These are phyloP conservation scores for Juglanconis juglandina DNA, from an alignment of 2,329 filamentous ascomycete genomes.

Conservation along the genomic window DNA sequence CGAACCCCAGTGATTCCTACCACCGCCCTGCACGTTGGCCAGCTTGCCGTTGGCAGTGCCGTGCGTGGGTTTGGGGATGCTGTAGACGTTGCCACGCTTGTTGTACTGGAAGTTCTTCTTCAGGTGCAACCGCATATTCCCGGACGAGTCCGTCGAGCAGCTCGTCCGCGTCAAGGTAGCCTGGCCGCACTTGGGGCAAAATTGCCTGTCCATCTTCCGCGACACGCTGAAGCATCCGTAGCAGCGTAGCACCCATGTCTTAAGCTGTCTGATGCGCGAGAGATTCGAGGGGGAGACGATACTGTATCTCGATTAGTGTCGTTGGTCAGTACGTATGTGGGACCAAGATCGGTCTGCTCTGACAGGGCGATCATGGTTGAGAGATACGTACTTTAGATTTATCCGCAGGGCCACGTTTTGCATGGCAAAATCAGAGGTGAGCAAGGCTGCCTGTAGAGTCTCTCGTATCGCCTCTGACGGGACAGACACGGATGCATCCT, in stretches of 20 bases:
- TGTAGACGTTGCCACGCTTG: constrained; percentile 86
- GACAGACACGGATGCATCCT: constrained; percentile 51
- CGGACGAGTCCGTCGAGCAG: constrained; percentile 77
- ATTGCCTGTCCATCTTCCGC: constrained; percentile 82
- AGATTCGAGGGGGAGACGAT: constrained; percentile 71
- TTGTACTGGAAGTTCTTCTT: constrained; percentile 97
- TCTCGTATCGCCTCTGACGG: constrained; percentile 52
- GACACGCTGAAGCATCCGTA: constrained; percentile 88
- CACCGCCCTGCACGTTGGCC: constrained; percentile 61
- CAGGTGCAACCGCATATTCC: constrained; percentile 79
- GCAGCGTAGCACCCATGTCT: constrained; percentile 87
- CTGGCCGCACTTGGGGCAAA: constrained; percentile 88
- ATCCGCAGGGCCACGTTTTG: constrained; percentile 94
- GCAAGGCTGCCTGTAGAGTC: constrained; percentile 79
- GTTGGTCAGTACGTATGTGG: no score
- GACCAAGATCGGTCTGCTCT: neutral
- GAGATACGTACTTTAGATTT: constrained; percentile 58
- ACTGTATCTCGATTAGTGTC: constrained; percentile 38
- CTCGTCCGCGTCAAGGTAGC: constrained; percentile 79
- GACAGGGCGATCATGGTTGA: neutral
- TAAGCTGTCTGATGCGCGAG: constrained; percentile 76
- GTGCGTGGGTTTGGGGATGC: constrained; percentile 83
- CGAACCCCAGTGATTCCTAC: constrained; percentile 82
- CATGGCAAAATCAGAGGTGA: constrained; percentile 96
- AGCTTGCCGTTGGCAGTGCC: constrained; percentile 77